Evolutionary conservation across 2,329 filamentous ascomycete genomes (phyloP), one percentile per base, ranked within the genome.

Genomic region (Amylocarpus encephaloides): DNA sequence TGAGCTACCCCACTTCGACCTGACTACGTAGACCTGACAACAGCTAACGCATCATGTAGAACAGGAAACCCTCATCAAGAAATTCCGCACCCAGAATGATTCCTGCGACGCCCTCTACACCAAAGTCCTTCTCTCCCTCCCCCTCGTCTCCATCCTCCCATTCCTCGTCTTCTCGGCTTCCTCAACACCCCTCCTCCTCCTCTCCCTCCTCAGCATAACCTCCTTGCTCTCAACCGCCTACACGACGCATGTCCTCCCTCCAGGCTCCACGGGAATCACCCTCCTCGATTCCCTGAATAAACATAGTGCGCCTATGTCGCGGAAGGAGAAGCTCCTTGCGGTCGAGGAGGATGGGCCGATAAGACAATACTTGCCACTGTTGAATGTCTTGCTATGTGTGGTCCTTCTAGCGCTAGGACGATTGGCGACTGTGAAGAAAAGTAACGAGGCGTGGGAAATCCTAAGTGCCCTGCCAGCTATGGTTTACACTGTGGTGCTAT

Each of bases 221-320:
- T 85, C 80, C 19, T 74, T 90, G 15, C 69, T 74, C 15, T 76
- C 76, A 2, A 86, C 82, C 3, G 75, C 77, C 0, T 88, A 79
- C 64, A 73, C 82, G 1, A 70, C 88, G 1, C 72, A 76, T 57
- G 70, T 66, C 34, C 72, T 84, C 7, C 77, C 78, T 0, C 72
- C 81, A 0, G 71, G 73, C 0, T 64, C 68, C 2, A 83, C 80
- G 0, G 78, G 78, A n/a, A 70, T 83, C 29, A 43, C 64, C 0
- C 50, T 62, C 0, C 66, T 83, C 12, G 79, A 82, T 53, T 63
- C 64, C 1, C 73, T 74, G 57, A 68, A 54, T 33, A 19, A 12
- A 22, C 36, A 9, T 43, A 26, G 36, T 39, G 18, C 38, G 15
- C 41, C 40, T 32, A 29, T 39, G 35, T 44, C 10, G 6, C 43